A percentile compares a stretch with the other conserved stretches of the same genome.
Conservation (phyloP, 78 protist species). For the Dictyostelium brefeldianum region DNA sequence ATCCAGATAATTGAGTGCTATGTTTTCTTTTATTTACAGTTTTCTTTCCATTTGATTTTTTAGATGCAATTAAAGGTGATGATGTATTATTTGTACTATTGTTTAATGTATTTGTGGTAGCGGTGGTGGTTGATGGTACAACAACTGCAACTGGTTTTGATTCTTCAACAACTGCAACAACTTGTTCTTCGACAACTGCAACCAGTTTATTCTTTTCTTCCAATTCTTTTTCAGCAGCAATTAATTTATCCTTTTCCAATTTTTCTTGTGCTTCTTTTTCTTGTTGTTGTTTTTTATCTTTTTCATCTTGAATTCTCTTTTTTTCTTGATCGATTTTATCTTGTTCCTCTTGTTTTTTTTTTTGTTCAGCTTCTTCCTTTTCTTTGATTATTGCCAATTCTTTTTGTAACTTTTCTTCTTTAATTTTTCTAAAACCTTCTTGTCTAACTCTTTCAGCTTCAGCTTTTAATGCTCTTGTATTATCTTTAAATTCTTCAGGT, state of each 20-base stretch:
- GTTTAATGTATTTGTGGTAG: neutral
- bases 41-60: constrained; percentile 22
- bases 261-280: constrained; percentile 3
- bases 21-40: constrained; percentile 56
- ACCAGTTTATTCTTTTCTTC: too few relatives aligned
- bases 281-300: neutral
- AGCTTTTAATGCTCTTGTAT: constrained; percentile 7
- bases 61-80: constrained; percentile 8
- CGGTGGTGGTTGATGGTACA: neutral
- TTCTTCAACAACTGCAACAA: neutral
- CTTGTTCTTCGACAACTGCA: too few relatives aligned
- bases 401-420: constrained; percentile 23
- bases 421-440: neutral
- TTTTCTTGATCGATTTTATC: neutral
- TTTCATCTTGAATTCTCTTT: neutral
- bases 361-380: neutral
- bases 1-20: constrained; percentile 36
- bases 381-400: neutral
- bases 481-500: constrained; percentile 30
- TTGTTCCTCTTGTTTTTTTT: neutral
- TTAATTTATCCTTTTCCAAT: constrained; percentile 2
- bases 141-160: neutral
- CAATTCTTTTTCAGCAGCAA: too few relatives aligned
- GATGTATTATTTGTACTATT: neutral
- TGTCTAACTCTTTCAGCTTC: constrained; percentile 11